Conservation (phyloP, 257 asterid genomes). For the Euphrasia confusa region DNA sequence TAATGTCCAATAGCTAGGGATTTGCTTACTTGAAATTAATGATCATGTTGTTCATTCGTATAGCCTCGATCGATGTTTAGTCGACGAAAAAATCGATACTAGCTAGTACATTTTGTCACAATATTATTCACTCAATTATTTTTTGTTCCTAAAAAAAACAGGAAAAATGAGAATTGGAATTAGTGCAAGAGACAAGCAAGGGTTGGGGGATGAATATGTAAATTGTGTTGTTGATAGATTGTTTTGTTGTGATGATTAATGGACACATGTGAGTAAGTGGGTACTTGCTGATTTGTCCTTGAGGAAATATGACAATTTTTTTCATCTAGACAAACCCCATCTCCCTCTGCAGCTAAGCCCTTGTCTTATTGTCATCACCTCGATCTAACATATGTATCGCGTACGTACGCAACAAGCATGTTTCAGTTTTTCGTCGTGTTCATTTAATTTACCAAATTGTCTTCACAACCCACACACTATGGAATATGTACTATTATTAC, state of each 20-base stretch:
- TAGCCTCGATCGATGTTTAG: too few relatives aligned
- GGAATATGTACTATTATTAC: too few relatives aligned
- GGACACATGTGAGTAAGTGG: conserved; percentile 81
- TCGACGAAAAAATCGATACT: too few relatives aligned
- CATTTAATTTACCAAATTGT: conserved; percentile 10
- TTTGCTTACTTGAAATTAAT: not conserved
- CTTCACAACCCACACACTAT: conserved; percentile 14
- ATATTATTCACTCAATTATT: too few relatives aligned
- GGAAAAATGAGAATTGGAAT: not conserved
- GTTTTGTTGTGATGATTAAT: conserved; percentile 69
- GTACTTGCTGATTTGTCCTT: conserved; percentile 62
- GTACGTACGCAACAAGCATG: conserved; percentile 13
- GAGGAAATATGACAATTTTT: conserved; percentile 39
- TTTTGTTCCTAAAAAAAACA: too few relatives aligned
- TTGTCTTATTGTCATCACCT: conserved; percentile 23
- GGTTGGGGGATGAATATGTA: conserved; percentile 44
- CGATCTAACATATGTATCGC: not conserved
- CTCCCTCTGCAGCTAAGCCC: conserved; percentile 22
- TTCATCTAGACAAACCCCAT: conserved; percentile 18
- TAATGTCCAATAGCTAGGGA: conserved; percentile 47
- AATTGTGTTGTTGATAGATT: conserved; percentile 43
- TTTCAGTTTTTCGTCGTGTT: not conserved
- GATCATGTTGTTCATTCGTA: too few relatives aligned
- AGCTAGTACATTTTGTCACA: too few relatives aligned
- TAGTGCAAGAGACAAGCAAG: conserved; percentile 52